Evolutionary conservation across 2,329 filamentous ascomycete genomes (phyloP).

Genomic region (Emericellopsis cladophorae): DNA sequence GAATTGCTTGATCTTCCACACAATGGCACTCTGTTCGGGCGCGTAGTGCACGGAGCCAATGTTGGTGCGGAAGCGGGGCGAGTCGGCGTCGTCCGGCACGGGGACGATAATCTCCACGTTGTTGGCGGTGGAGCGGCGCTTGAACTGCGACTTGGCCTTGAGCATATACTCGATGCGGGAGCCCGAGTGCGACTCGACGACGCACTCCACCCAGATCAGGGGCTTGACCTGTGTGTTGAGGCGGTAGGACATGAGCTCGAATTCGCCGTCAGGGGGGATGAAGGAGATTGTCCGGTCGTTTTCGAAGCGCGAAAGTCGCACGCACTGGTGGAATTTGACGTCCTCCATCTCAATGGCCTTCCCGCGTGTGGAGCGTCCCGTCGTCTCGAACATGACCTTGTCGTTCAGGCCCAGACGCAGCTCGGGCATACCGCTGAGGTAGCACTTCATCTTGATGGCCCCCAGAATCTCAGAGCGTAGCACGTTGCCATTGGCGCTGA

Average conservation of each 20-base stretch:
- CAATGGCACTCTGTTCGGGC: constrained; percentile 91
- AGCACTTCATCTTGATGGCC: constrained; percentile 99
- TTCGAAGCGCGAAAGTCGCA: constrained; percentile 88
- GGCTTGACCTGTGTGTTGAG: constrained; percentile 98
- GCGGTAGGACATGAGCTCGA: constrained; percentile 98
- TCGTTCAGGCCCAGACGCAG: constrained; percentile 89
- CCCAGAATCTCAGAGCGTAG: constrained; percentile 92
- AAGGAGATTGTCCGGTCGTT: constrained; percentile 98
- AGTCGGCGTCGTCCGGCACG: constrained; percentile 93
- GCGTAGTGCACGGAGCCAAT: constrained; percentile 96
- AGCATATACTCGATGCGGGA: constrained; percentile 98
- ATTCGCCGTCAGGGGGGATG: constrained; percentile 95
- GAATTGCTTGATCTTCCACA: constrained; percentile 99
- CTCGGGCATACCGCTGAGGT: constrained; percentile 96
- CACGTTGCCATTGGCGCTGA: constrained; percentile 89
- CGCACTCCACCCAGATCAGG: constrained; percentile 95
- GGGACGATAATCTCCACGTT: constrained; percentile 97
- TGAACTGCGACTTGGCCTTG: constrained; percentile 96
- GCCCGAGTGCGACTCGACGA: constrained; percentile 91
- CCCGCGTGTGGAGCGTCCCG: constrained; percentile 80
- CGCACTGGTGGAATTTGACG: constrained; percentile 98
- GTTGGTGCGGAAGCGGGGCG: constrained; percentile 91
- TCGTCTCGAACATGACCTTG: constrained; percentile 99
- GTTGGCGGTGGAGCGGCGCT: constrained; percentile 92
- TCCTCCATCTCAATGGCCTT: constrained; percentile 99